These are phyloP conservation scores for Fusarium chlamydosporum DNA, from an alignment of 2,329 filamentous ascomycete species.

Conservation along the genomic window DNA sequence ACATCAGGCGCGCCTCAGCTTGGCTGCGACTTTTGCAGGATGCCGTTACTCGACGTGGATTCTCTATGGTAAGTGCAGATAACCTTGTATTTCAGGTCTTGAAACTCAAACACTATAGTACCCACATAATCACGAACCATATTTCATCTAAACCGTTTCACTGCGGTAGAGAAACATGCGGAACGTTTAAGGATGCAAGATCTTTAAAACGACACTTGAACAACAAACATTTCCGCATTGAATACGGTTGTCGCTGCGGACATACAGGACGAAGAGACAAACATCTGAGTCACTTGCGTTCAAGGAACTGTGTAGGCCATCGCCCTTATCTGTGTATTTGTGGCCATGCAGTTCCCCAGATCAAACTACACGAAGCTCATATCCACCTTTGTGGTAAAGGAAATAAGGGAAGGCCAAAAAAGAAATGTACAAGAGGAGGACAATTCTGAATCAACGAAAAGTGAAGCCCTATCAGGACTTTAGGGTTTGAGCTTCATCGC, in stretches of 20 bases:
- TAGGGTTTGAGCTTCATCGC: too few relatives aligned
- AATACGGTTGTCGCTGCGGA: not conserved
- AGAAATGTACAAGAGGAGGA: too few relatives aligned
- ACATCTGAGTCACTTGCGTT: not conserved
- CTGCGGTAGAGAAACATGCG: not conserved
- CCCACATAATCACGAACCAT: not conserved
- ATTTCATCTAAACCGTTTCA: rapidly evolving
- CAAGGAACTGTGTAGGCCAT: rapidly evolving
- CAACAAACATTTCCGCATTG: not conserved
- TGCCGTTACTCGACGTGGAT: rapidly evolving
- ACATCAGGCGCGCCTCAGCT: not conserved
- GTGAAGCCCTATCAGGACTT: too few relatives aligned
- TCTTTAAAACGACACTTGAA: not conserved
- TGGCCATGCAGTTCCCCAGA: not conserved
- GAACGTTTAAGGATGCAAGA: not conserved
- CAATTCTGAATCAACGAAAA: too few relatives aligned
- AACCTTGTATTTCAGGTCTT: rapidly evolving
- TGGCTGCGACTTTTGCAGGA: not conserved
- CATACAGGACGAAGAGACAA: not conserved
- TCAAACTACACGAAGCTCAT: not conserved
- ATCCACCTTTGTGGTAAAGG: not conserved
- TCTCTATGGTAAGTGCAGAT: rapidly evolving
- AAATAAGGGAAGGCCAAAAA: not conserved
- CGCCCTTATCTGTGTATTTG: not conserved
- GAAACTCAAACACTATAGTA: not conserved